Evolutionary conservation across 805 yeast species (phyloP).

Genomic region (Saturnispora halmiae): DNA sequence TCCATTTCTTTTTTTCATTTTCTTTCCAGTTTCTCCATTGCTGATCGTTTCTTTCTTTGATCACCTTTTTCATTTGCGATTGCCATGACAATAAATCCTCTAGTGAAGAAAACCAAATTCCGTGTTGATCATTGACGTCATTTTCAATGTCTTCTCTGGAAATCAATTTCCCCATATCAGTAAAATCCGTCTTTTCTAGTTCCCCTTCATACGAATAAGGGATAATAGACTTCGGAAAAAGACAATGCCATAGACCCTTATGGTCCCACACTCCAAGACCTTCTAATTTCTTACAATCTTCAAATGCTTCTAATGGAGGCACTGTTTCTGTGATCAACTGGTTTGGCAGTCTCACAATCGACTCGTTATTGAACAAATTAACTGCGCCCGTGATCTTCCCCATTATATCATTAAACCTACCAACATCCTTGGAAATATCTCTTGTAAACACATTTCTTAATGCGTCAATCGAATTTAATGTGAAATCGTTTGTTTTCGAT

Average conservation of each 20-base stretch:
- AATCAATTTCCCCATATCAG: constrained; percentile 25
- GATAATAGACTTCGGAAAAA: constrained; percentile 52
- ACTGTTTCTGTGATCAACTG: constrained; percentile 24
- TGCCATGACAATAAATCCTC: constrained; percentile 63
- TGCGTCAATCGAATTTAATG: constrained; percentile 9
- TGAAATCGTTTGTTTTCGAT: constrained; percentile 15
- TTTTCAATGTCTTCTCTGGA: constrained; percentile 52
- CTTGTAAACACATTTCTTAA: constrained; percentile 9
- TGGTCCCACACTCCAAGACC: constrained; percentile 79
- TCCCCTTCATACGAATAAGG: constrained; percentile 13
- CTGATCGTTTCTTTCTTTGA: constrained; percentile 30
- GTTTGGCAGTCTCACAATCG: constrained; percentile 11
- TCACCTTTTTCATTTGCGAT: constrained; percentile 40
- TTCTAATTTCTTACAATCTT: constrained; percentile 49
- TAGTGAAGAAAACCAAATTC: constrained; percentile 55
- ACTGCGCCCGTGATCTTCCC: constrained; percentile 6
- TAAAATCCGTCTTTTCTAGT: background rate
- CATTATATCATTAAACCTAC: constrained; percentile 1
- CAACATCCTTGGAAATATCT: background rate
- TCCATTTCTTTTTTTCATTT: constrained; percentile 24
- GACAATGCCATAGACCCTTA: constrained; percentile 83
- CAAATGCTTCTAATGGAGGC: constrained; percentile 39
- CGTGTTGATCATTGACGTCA: constrained; percentile 31
- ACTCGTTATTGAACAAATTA: background rate
- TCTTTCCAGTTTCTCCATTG: constrained; percentile 20